Evolutionary conservation across 306 rosid genomes (phyloP).

Genomic region (Comarum palustre): DNA sequence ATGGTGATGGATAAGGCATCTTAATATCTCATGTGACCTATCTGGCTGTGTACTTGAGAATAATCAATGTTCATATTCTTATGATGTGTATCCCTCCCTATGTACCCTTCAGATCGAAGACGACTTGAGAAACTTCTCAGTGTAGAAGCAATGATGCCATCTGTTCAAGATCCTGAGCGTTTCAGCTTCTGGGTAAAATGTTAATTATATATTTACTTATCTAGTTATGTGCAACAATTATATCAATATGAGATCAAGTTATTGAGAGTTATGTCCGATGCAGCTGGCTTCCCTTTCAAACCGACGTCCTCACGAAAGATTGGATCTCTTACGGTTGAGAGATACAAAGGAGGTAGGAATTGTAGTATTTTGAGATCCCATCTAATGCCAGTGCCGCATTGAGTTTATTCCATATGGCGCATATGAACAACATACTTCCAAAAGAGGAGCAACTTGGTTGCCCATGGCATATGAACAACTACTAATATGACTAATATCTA

Average conservation of each 20-base stretch:
- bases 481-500: not conserved
- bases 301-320: conserved; percentile 72
- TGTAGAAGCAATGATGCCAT: conserved; percentile 80
- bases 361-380: conserved; percentile 2
- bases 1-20: not conserved
- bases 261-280: conserved; percentile 25
- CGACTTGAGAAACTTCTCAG: conserved; percentile 64
- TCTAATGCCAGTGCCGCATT: not conserved
- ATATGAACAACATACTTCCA: not conserved
- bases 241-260: conserved; percentile 7
- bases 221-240: not conserved
- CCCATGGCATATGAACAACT: too few species aligned
- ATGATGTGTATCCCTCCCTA: not conserved
- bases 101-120: conserved; percentile 55
- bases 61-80: not conserved
- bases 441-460: not conserved
- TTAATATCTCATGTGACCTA: not conserved
- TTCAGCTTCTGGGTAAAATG: conserved; percentile 87
- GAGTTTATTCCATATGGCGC: not conserved
- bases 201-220: not conserved
- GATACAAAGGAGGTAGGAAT: conserved; percentile 76
- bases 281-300: conserved; percentile 80
- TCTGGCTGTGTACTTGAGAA: not conserved
- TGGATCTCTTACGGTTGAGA: conserved; percentile 71
- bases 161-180: conserved; percentile 71